Percentiles rank a stretch among this genome's conserved stretches.
Evolutionary conservation across 192 early-diverging fungal species (phyloP).

Genomic region (Allomyces javanicus): DNA sequence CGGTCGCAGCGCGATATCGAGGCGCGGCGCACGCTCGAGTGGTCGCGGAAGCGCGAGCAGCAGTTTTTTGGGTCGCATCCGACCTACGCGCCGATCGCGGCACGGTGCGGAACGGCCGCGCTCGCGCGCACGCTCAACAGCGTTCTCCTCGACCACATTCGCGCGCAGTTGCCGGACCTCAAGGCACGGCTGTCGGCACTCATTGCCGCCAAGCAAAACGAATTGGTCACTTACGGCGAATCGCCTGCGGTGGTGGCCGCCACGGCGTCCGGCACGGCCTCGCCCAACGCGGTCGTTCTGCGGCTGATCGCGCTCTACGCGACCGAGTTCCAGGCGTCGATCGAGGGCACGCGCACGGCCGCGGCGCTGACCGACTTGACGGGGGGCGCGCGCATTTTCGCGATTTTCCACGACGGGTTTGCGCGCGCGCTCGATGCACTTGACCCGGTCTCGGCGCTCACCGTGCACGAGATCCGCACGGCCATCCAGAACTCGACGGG

Average conservation of each 20-base stretch:
- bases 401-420: constrained; percentile 64
- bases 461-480: constrained; percentile 50
- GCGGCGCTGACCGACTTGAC: constrained; percentile 58
- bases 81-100: constrained; percentile 47
- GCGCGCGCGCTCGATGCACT: constrained; percentile 50
- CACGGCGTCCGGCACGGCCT: neutral
- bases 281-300: constrained; percentile 24
- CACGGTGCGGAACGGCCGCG: constrained; percentile 51
- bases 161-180: constrained; percentile 54
- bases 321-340: constrained; percentile 54
- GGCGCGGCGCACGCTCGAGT: constrained; percentile 47
- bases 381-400: constrained; percentile 63
- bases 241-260: too few species aligned
- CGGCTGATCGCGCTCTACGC: constrained; percentile 54
- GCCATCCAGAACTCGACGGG: constrained; percentile 71
- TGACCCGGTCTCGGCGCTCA: constrained; percentile 46
- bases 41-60: constrained; percentile 40
- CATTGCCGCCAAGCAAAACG: constrained; percentile 58
- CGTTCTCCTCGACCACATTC: constrained; percentile 55
- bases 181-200: constrained; percentile 51
- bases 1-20: constrained; percentile 62
- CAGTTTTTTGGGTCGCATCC: constrained; percentile 52
- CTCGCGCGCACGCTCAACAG: constrained; percentile 43
- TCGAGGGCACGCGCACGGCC: constrained; percentile 43
- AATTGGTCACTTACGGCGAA: constrained; percentile 48